phyloP scores from a whole-genome alignment of 768 basidiomycete genomes.

The Calvatia gigantea region DNA sequence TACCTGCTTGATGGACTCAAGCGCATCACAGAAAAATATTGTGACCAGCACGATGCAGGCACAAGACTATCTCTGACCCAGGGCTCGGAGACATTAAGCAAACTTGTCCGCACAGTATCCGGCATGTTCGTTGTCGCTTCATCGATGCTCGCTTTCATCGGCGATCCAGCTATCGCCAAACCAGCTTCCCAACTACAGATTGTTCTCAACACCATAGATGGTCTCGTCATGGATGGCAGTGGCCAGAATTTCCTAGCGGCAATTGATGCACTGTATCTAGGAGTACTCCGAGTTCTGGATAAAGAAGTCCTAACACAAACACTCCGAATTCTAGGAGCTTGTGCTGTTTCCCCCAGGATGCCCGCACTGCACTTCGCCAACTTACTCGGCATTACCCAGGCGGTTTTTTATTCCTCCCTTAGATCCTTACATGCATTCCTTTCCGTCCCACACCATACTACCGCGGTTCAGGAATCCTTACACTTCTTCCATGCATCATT shows the following conservation, averaged over 20 bases:
- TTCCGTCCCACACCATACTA: background rate
- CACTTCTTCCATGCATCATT: background rate
- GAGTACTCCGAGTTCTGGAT: background rate
- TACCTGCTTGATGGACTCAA: background rate
- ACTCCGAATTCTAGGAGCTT: background rate
- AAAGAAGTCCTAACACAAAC: background rate
- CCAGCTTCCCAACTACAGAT: background rate
- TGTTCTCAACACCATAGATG: background rate
- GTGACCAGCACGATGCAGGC: no score
- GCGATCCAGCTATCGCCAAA: background rate
- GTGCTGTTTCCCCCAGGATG: background rate
- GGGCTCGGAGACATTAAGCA: background rate
- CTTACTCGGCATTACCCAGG: background rate
- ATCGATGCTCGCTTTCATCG: background rate
- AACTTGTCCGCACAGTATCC: background rate
- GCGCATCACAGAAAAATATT: no score
- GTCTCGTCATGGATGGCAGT: background rate
- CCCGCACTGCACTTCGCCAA: background rate
- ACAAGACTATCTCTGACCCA: background rate
- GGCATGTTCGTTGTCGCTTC: background rate
- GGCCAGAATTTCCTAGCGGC: background rate
- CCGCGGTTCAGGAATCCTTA: background rate
- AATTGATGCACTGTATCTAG: background rate
- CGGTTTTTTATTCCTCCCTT: background rate
- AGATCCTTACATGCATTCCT: background rate